phyloP scores from a whole-genome alignment of 164 flowering plant species.

The Vitis rupestris region DNA sequence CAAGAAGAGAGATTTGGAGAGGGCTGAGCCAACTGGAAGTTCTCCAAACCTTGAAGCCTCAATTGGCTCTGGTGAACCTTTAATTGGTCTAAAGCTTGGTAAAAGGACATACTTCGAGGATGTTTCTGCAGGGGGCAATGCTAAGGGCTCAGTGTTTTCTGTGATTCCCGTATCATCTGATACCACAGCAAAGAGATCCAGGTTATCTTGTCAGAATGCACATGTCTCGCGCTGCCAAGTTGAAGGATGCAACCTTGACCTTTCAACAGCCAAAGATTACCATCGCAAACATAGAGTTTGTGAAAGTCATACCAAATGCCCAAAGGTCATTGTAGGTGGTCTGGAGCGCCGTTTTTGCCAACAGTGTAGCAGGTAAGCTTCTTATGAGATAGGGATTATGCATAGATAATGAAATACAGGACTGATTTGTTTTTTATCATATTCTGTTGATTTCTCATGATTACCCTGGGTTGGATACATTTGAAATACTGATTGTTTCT shows the following conservation, averaged over 20 bases:
- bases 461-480: too few species aligned
- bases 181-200: constrained; percentile 44
- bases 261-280: constrained; percentile 76
- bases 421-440: background rate
- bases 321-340: constrained; percentile 69
- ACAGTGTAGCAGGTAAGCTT: constrained; percentile 85
- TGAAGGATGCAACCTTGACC: constrained; percentile 79
- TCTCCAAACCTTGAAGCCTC: constrained; percentile 51
- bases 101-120: constrained; percentile 78
- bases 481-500: too few species aligned
- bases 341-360: constrained; percentile 84
- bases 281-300: constrained; percentile 87
- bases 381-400: background rate
- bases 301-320: constrained; percentile 68
- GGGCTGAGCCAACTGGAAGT: constrained; percentile 27
- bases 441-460: background rate
- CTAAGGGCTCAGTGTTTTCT: constrained; percentile 36
- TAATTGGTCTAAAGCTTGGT: constrained; percentile 78
- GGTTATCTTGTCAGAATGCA: constrained; percentile 34
- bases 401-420: background rate
- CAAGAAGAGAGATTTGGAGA: constrained; percentile 27
- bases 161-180: constrained; percentile 29
- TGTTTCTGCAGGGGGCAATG: constrained; percentile 29
- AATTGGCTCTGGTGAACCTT: constrained; percentile 55
- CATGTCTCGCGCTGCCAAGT: constrained; percentile 63